phyloP scores from a whole-genome alignment of 2,329 filamentous ascomycete genomes.

The Lasiodiplodia gonubiensis region DNA sequence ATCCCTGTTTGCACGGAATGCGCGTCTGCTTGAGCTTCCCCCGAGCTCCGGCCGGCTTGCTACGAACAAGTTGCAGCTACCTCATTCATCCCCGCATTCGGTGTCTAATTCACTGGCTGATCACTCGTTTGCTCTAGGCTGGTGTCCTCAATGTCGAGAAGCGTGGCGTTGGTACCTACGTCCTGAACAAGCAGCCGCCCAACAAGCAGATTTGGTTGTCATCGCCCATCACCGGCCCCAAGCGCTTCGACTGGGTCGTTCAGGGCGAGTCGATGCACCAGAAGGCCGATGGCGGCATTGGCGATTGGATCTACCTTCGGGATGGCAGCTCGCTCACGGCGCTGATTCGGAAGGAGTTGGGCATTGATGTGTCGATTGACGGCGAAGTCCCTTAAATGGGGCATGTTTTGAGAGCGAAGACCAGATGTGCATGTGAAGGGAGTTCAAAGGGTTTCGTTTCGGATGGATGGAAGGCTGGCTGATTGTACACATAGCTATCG shows the following conservation, averaged over 20 bases:
- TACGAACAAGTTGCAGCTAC: not conserved
- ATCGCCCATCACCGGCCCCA: constrained; percentile 87
- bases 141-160: constrained; percentile 82
- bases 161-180: constrained; percentile 76
- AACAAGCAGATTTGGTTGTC: constrained; percentile 98
- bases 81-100: not conserved
- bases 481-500: constrained; percentile 8
- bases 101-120: not conserved
- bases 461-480: not conserved
- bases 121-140: constrained; percentile 59
- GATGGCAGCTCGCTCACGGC: constrained; percentile 79
- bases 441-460: constrained; percentile 4
- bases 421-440: constrained; percentile 17
- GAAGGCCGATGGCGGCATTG: constrained; percentile 76
- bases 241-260: constrained; percentile 90
- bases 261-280: constrained; percentile 73
- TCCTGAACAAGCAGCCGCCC: constrained; percentile 97
- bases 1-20: not conserved
- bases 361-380: constrained; percentile 58
- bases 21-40: not conserved
- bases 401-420: not conserved
- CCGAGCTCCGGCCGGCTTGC: not conserved
- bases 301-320: constrained; percentile 86
- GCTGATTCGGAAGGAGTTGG: constrained; percentile 77
- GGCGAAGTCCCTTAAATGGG: constrained; percentile 31